Percentiles rank a stretch among this genome's conserved stretches.
Conservation (phyloP, 2,329 filamentous ascomycete genomes). For the Aspergillus jensenii region DNA sequence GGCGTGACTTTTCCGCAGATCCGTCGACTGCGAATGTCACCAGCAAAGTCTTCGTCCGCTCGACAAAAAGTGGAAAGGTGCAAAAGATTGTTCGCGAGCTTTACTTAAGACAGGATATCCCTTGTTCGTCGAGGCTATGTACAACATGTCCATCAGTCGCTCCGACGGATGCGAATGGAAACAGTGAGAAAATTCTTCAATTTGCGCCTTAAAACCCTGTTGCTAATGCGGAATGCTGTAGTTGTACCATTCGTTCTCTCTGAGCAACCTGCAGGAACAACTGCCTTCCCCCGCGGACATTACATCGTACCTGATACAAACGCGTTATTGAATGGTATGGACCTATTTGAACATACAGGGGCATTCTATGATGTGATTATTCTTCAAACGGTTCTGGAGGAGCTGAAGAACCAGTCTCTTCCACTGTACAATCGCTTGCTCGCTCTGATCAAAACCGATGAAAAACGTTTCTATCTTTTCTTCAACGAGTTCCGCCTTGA, state of each 20-base stretch:
- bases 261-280: constrained; percentile 81
- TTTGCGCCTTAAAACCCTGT: background rate
- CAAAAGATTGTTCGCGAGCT: constrained; percentile 98
- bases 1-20: constrained; percentile 55
- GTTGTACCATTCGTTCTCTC: constrained; percentile 84
- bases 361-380: constrained; percentile 97
- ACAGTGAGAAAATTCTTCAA: constrained; percentile 53
- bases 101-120: constrained; percentile 94
- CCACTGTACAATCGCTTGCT: constrained; percentile 94
- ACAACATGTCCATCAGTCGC: constrained; percentile 70
- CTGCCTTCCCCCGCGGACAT: constrained; percentile 78
- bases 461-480: constrained; percentile 97
- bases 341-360: constrained; percentile 87
- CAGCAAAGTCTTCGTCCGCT: constrained; percentile 93
- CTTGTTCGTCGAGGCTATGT: constrained; percentile 91
- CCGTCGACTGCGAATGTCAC: constrained; percentile 71
- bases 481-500: constrained; percentile 98
- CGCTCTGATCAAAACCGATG: constrained; percentile 87
- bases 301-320: constrained; percentile 97
- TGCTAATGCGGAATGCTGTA: constrained; percentile 39
- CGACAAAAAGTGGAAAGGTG: constrained; percentile 92
- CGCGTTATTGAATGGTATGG: constrained; percentile 92
- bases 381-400: constrained; percentile 92
- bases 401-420: constrained; percentile 88
- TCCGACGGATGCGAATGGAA: constrained; percentile 74